Evolutionary conservation across 2,329 filamentous ascomycete genomes (phyloP), one percentile per base, ranked within the genome.

Genomic region (Paecilomyces dactylethromorphus): DNA sequence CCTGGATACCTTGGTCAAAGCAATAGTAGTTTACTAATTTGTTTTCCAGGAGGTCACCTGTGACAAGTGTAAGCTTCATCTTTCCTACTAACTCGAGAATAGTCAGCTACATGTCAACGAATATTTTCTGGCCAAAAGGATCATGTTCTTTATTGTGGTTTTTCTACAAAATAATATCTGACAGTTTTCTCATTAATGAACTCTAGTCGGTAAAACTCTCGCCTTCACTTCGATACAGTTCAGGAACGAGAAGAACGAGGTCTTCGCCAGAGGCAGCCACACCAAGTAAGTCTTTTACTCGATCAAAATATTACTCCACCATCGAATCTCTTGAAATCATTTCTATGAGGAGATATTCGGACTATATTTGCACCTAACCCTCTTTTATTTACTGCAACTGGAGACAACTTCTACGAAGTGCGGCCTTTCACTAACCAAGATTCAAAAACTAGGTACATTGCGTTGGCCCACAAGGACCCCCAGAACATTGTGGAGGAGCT

Each of bases 251-350:
- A 81, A 83, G 58, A 78, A 84, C 54, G 80, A 87, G 55, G 60
- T 87, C 8, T 81, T 88, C 57, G 86, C 86, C 1, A 76, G 86
- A 59, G 86, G 86, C 2, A 88, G 86, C 65, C 86, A 89, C 71
- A 88, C 86, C 1, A 89, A 89, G 78, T 85, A 69, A 67, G 76
- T 66, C 55, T 1, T 22, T 29, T 29, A 5, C 26, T 29, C 26
- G 7, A 29, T 29, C 26, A 1, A 6, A 29, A 29, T 7, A 2
- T 29, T 29, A 29, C 5, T n/a, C 8, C 35, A 18, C 8, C 10
- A 12, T 33, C 11, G 13, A 33, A 15, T 8, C 4, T 13, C 32
- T 33, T 33, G 32, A 33, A 11, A 33, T 18, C n/a, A 45, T 8
- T n/a, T 8, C 5, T 18, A 1, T 18, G 15, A n/a, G 18, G 39